These are phyloP conservation scores for Ascochyta pisi DNA, from an alignment of 2,329 filamentous ascomycete species.

Conservation along the genomic window DNA sequence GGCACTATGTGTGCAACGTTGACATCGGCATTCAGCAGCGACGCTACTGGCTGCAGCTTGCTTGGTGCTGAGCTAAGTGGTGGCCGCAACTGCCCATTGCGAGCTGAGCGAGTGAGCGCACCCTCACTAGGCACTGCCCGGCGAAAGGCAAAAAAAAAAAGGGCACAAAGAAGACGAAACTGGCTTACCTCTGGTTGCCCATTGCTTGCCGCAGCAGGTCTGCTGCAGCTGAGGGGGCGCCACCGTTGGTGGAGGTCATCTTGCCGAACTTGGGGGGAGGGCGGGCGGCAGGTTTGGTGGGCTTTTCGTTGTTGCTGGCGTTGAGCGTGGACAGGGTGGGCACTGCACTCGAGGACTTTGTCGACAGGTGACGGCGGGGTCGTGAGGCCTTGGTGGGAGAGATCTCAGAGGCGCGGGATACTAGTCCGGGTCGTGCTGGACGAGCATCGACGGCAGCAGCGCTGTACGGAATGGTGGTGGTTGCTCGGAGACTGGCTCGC, in stretches of 20 bases:
- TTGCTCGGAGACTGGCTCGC: constrained; percentile 22
- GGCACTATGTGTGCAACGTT: constrained; percentile 42
- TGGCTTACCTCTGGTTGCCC: constrained; percentile 61
- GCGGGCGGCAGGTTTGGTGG: constrained; percentile 26
- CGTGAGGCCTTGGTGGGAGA: constrained; percentile 37
- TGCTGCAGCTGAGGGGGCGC: constrained; percentile 60
- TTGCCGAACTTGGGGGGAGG: constrained; percentile 32
- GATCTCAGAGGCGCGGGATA: constrained; percentile 40
- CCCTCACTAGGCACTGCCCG: constrained; percentile 5
- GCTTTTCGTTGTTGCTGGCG: constrained; percentile 35
- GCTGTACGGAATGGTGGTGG: constrained; percentile 29
- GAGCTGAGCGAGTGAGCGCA: not conserved
- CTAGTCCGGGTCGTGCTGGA: constrained; percentile 39
- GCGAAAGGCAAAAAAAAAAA: constrained; percentile 9
- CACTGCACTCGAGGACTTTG: constrained; percentile 54
- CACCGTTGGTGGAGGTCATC: constrained; percentile 43
- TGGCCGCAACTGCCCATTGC: constrained; percentile 12
- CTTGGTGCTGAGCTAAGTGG: constrained; percentile 30
- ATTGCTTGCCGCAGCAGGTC: constrained; percentile 66
- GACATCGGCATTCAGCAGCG: constrained; percentile 27
- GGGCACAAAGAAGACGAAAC: constrained; percentile 6
- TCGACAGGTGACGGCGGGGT: constrained; percentile 39
- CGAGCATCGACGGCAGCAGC: constrained; percentile 39
- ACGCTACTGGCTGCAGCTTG: constrained; percentile 19
- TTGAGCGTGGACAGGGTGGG: constrained; percentile 53